Percentiles rank a stretch among this genome's conserved stretches.
Evolutionary conservation across 371 early-diverging fungal species (phyloP).

Genomic region (Zopfochytrium polystomum): DNA sequence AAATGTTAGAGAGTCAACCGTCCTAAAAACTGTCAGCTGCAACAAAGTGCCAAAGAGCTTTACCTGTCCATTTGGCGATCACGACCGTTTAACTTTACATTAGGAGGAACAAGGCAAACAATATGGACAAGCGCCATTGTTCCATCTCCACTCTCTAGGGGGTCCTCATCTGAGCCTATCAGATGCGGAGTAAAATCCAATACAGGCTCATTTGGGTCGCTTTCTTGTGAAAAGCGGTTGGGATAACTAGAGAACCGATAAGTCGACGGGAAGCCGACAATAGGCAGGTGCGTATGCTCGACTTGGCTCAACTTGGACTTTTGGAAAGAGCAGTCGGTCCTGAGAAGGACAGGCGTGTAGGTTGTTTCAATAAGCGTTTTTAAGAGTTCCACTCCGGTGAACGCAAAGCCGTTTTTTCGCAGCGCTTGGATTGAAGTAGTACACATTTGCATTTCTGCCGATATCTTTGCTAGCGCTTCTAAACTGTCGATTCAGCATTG

Average conservation of each 20-base stretch:
- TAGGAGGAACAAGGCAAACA: constrained; percentile 48
- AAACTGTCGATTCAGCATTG: constrained; percentile 63
- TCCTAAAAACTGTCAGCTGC: too few relatives aligned
- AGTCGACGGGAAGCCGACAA: constrained; percentile 55
- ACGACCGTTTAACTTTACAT: too few relatives aligned
- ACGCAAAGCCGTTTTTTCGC: too few relatives aligned
- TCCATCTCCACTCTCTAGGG: constrained; percentile 68
- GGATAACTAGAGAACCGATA: constrained; percentile 35
- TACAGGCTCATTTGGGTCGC: constrained; percentile 22
- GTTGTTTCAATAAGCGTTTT: constrained; percentile 24
- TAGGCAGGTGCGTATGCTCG: constrained; percentile 55
- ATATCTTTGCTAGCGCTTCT: constrained; percentile 55
- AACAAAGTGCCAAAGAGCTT: too few relatives aligned
- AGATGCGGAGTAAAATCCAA: constrained; percentile 58
- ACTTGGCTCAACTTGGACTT: constrained; percentile 39
- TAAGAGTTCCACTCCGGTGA: constrained; percentile 2
- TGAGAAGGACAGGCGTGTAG: constrained; percentile 42
- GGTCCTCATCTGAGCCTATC: constrained; percentile 63
- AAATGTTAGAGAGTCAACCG: too few relatives aligned
- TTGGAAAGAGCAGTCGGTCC: constrained; percentile 63
- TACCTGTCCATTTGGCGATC: too few relatives aligned
- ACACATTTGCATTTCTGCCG: constrained; percentile 51
- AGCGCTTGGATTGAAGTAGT: constrained; percentile 61
- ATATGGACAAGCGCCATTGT: constrained; percentile 64
- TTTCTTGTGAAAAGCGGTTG: constrained; percentile 27